Evolutionary conservation across 441 rosid genomes (phyloP), one percentile per base, ranked within the genome.

Genomic region (Populus hybrid): DNA sequence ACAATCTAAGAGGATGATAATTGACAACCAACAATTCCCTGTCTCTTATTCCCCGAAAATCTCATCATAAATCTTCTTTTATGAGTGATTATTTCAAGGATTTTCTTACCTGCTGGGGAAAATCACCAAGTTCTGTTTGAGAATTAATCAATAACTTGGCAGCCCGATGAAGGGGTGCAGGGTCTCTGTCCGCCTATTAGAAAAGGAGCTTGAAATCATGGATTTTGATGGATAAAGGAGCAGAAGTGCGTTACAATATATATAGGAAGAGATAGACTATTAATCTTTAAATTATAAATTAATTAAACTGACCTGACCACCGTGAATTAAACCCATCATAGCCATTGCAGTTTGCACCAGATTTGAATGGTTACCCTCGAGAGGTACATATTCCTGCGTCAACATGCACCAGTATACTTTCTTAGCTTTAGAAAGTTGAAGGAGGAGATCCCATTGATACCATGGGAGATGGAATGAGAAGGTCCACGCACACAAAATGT

Each of bases 111-210:
- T 86, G 87, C 64, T 86, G 88, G 2, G 89, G 88, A 46, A 79
- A 88, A 70, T 84, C 89, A 11, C 89, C 88, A 30, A 72, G 75
- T 77, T 88, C 85, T 34, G 78, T 50, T 67, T 88, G 91, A 36
- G 89, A 88, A 79, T 88, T 88, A 67, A 88, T 83, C 46, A 88
- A 40, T 42, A 83, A 76, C 83, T 81, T 86, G 53, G 86, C 87
- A 16, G 87, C 87, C 3, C 74, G 81, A 69, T 86, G 84, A 35
- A 86, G 72, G 2, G 91, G 88, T 18, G 81, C 69, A 3, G 88
- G 84, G 74, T 88, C 84, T 61, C 83, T 83, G 36, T 83, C 82
- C 4, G 73, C 84, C 90, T 84, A 19, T 75, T 34, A 50, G 5
- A 14, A 14, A 34, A n/a, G 21, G 8, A 69, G 23, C 8, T 4